A percentile compares a stretch with the other conserved stretches of the same genome.
phyloP scores from a whole-genome alignment of 2,329 filamentous ascomycete genomes.

The Neonectria neomacrospora region DNA sequence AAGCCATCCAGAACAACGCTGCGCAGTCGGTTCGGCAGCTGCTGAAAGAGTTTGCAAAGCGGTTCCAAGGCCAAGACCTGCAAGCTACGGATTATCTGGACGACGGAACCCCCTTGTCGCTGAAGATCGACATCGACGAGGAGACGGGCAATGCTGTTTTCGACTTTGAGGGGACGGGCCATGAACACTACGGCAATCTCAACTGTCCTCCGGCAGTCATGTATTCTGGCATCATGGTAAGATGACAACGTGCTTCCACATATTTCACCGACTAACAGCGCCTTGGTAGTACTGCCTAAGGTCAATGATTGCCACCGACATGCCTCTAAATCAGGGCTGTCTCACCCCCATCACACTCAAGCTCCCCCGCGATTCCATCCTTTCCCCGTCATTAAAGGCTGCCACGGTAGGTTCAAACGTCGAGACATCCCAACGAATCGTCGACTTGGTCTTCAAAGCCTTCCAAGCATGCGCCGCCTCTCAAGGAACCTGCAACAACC shows the following conservation, averaged over 20 bases:
- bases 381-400: constrained; percentile 67
- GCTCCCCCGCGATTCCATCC: constrained; percentile 77
- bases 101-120: constrained; percentile 80
- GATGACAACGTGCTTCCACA: neutral
- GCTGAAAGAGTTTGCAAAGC: constrained; percentile 18
- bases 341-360: constrained; percentile 78
- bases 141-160: constrained; percentile 79
- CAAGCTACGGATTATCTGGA: constrained; percentile 74
- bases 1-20: constrained; percentile 55
- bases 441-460: constrained; percentile 65
- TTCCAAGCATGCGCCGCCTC: constrained; percentile 82
- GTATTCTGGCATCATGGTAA: constrained; percentile 13
- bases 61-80: constrained; percentile 13
- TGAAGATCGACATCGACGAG: constrained; percentile 77
- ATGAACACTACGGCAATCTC: constrained; percentile 57
- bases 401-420: constrained; percentile 87
- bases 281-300: constrained; percentile 73
- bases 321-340: constrained; percentile 88
- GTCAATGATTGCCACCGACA: constrained; percentile 81
- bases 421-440: constrained; percentile 53
- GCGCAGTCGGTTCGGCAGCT: constrained; percentile 40
- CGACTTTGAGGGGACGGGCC: constrained; percentile 49
- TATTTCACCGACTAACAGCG: neutral
- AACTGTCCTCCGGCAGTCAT: constrained; percentile 65
- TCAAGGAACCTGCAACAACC: constrained; percentile 83